Conservation (phyloP, 2,329 filamentous ascomycete genomes). For the Tolypocladium paradoxum region DNA sequence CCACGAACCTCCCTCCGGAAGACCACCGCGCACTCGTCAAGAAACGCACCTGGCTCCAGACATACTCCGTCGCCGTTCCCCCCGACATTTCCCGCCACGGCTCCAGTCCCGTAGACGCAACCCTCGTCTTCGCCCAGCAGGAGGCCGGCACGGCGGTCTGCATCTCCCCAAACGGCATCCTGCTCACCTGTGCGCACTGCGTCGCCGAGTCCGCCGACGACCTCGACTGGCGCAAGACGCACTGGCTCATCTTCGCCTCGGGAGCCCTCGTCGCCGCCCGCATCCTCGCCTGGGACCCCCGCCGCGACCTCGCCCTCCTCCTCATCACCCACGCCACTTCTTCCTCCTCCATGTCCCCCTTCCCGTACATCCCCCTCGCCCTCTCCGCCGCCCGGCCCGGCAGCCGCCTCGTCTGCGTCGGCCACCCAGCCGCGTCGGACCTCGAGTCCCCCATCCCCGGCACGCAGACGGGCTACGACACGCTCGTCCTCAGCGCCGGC, state of each 20-base stretch:
- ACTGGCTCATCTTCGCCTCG: neutral
- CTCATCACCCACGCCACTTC: neutral
- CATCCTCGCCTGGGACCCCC: neutral
- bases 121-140: conserved; percentile 36
- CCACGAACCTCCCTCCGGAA: neutral
- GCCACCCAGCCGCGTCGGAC: conserved; percentile 19
- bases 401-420: neutral
- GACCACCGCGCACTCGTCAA: neutral
- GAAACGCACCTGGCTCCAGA: neutral
- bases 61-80: neutral
- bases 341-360: neutral
- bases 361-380: neutral
- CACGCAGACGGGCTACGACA: conserved; percentile 30
- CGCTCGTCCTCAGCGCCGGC: conserved; percentile 34
- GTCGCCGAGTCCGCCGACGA: neutral
- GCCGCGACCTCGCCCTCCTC: neutral
- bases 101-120: conserved; percentile 8
- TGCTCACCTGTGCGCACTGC: conserved; percentile 19
- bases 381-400: neutral
- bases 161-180: conserved; percentile 29
- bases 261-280: neutral
- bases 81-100: neutral
- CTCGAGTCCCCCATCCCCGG: conserved; percentile 27
- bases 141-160: conserved; percentile 41
- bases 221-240: neutral